Conservation (phyloP, 305 asterid genomes). For the Stenogyne calaminthoides region DNA sequence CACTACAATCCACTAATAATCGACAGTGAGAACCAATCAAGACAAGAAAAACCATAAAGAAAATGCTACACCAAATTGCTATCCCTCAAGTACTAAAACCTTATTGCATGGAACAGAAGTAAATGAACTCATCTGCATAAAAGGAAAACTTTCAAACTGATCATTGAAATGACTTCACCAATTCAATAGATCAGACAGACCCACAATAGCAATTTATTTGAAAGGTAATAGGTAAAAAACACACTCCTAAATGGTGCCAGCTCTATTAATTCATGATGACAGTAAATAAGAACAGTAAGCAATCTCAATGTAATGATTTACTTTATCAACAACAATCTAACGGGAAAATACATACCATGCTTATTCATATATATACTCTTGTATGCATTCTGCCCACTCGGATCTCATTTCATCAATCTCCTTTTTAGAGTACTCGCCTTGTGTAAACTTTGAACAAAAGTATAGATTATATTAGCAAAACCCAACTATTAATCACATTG, state of each 20-base stretch:
- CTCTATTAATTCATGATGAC: not conserved
- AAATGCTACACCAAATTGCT: too few relatives aligned
- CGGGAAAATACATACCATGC: not conserved
- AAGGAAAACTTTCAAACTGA: not conserved
- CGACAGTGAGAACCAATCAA: not conserved
- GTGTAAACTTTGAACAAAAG: not conserved
- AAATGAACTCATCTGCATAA: not conserved
- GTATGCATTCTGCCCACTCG: conserved; percentile 12
- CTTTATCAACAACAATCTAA: not conserved
- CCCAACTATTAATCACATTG: not conserved
- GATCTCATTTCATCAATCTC: conserved; percentile 13
- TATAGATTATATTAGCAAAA: not conserved
- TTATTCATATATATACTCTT: not conserved
- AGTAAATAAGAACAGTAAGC: not conserved
- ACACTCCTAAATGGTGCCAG: not conserved
- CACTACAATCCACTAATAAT: not conserved
- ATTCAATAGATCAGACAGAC: not conserved
- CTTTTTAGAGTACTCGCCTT: not conserved
- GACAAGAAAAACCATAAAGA: not conserved
- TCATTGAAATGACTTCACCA: not conserved
- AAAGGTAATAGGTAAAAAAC: not conserved
- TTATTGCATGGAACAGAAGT: not conserved
- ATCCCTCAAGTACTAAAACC: not conserved
- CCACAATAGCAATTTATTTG: not conserved
- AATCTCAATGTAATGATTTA: not conserved